Base-by-base conservation (phyloP, 2,329 filamentous ascomycete species). In the Ilyonectria destructans region DNA sequence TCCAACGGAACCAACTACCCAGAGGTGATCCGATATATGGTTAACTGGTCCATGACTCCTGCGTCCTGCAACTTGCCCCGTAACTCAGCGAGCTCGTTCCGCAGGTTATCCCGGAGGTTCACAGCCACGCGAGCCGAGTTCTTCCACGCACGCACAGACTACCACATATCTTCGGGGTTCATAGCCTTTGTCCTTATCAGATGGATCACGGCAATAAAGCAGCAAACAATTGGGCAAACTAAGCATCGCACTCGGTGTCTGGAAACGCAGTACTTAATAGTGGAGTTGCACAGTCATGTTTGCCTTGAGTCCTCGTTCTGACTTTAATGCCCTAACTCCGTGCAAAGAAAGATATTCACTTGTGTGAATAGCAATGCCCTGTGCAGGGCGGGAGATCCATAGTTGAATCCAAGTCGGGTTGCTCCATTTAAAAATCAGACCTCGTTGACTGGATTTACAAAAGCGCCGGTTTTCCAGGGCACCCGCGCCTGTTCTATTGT, bases 401-500 rank as follows among this genome's bases (percentile, higher is more conserved):
- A 12, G 8, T 26, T 43, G 15, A 43, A 43, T n/a, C 17, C 19
- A 17, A 15, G 7, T 43, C 15, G 6, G 9, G 6, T n/a, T 43
- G 40, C 40, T 43, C n/a, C 40, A 3, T 17, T n/a, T 17, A 17
- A 4, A 57, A 21, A 3, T 9, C 10, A n/a, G 17, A 2, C 33
- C 35, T 26, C 13, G n/a, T n/a, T n/a, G 29, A 54, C 9, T 48
- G 26, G 35, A 21, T 6, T 21, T 10, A n/a, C n/a, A 26, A 6
- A 6, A 8, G 29, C 45, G 19, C 35, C 51, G 9, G 5, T 56
- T 35, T 37, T 56, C n/a, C 8, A 15, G 40, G 43, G 26, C 15
- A 17, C 29, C n/a, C 37, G 26, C 19, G 29, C 29, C 40, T 56
- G 31, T 40, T 43, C 40, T 48, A 62, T 62, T 56, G 45, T 37